A percentile compares a stretch with the other conserved stretches of the same genome.
phyloP scores from a whole-genome alignment of 805 yeast species.

The Saccharomycopsis fermentans region DNA sequence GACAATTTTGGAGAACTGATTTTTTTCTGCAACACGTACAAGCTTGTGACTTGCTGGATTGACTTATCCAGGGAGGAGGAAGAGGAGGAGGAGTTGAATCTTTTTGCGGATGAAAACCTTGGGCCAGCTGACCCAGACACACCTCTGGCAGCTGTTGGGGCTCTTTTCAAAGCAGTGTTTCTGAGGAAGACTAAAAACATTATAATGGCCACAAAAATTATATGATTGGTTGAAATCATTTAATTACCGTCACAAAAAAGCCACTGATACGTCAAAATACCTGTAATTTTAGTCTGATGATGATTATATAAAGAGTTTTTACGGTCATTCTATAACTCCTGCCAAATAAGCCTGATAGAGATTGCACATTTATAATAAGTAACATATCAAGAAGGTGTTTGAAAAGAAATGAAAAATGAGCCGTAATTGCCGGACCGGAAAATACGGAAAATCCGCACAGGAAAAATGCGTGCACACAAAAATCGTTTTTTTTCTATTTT shows the following conservation, averaged over 20 bases:
- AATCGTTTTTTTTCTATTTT: too few species aligned
- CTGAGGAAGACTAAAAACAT: background rate
- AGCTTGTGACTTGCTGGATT: conserved; percentile 1
- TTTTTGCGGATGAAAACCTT: background rate
- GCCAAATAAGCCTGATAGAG: too few species aligned
- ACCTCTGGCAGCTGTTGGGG: background rate
- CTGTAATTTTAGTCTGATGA: background rate
- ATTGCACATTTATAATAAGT: too few species aligned
- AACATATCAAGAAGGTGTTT: too few species aligned
- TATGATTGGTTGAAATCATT: background rate
- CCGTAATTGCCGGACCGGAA: too few species aligned
- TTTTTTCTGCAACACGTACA: conserved; percentile 2
- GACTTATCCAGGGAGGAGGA: background rate
- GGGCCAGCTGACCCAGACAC: too few species aligned
- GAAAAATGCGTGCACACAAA: too few species aligned
- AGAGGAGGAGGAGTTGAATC: background rate
- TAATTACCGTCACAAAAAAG: background rate
- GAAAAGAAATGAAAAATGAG: too few species aligned
- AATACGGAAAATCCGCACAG: too few species aligned
- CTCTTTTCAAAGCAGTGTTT: background rate
- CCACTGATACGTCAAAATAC: too few species aligned
- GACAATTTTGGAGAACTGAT: conserved; percentile 30
- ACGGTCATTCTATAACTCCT: too few species aligned
- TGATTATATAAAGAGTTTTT: too few species aligned
- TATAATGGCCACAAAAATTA: background rate